Conservation (phyloP, 495 filamentous ascomycete genomes). For the Pseudoneurospora amorphoporcata region DNA sequence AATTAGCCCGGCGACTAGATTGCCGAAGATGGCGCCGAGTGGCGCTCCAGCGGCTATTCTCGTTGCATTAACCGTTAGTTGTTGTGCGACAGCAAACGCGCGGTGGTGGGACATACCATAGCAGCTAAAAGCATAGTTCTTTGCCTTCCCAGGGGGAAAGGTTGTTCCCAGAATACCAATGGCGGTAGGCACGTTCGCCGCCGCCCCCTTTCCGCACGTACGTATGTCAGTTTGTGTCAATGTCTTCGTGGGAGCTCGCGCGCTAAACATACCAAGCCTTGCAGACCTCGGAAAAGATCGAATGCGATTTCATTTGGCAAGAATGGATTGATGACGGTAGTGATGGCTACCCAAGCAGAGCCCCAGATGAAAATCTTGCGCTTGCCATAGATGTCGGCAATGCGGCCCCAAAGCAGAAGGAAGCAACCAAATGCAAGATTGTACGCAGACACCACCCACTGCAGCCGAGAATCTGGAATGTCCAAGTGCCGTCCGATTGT, state of each 20-base stretch:
- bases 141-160: conserved; percentile 50
- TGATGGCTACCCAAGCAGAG: conserved; percentile 52
- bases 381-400: conserved; percentile 67
- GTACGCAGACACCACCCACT: conserved; percentile 56
- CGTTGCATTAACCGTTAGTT: not conserved
- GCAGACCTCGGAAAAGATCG: conserved; percentile 60
- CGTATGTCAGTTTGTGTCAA: not conserved
- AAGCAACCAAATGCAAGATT: conserved; percentile 59
- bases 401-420: conserved; percentile 60
- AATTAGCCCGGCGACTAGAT: conserved; percentile 43
- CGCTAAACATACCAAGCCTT: conserved; percentile 49
- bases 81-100: not conserved
- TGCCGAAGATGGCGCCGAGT: conserved; percentile 47
- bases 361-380: conserved; percentile 56
- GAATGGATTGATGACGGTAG: conserved; percentile 56
- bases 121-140: conserved; percentile 51
- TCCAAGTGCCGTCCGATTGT: conserved; percentile 42
- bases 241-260: conserved; percentile 4
- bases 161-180: conserved; percentile 54
- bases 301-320: conserved; percentile 54
- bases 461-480: conserved; percentile 46
- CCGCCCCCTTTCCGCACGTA: conserved; percentile 42
- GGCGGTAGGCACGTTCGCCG: conserved; percentile 54
- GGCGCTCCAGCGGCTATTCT: conserved; percentile 43
- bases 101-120: conserved; percentile 23